These are phyloP conservation scores for Lipomyces chichibuensis DNA, from an alignment of 805 yeast genomes.

Conservation along the genomic window DNA sequence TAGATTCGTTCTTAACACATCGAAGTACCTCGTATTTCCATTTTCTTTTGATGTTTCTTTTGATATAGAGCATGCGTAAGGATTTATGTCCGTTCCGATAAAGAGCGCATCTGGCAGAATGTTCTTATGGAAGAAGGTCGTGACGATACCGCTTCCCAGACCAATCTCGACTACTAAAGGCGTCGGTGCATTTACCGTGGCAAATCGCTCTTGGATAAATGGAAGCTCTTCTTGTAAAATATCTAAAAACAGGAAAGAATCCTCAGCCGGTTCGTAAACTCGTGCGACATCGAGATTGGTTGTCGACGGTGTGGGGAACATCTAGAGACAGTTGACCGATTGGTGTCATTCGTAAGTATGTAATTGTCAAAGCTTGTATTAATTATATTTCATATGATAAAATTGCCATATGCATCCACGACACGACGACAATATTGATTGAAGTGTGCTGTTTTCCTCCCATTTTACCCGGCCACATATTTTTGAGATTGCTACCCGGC, in stretches of 20 bases:
- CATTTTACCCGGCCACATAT: too few relatives aligned
- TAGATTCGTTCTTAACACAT: constrained; percentile 60
- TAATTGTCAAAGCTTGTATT: neutral
- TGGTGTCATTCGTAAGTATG: neutral
- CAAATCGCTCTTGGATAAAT: constrained; percentile 40
- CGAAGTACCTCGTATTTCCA: constrained; percentile 45
- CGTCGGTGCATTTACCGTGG: constrained; percentile 4
- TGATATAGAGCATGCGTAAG: constrained; percentile 68
- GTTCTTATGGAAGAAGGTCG: constrained; percentile 69
- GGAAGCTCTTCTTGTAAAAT: constrained; percentile 64
- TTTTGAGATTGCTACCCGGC: too few relatives aligned
- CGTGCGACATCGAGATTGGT: constrained; percentile 59
- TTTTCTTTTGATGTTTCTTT: constrained; percentile 49
- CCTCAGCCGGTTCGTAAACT: constrained; percentile 96
- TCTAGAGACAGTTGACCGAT: constrained; percentile 38
- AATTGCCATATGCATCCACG: neutral
- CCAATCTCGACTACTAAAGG: constrained; percentile 84
- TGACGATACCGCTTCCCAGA: constrained; percentile 86
- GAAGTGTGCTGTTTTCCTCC: too few relatives aligned
- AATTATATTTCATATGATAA: neutral
- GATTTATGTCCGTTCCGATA: constrained; percentile 78
- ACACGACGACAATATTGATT: too few relatives aligned
- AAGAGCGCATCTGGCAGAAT: constrained; percentile 58
- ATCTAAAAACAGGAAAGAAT: constrained; percentile 82
- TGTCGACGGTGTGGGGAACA: constrained; percentile 81